Percentiles rank a stretch among this genome's conserved stretches.
Conservation (phyloP, 108 stramenopile species). For the Schizochytrium sp. region DNA sequence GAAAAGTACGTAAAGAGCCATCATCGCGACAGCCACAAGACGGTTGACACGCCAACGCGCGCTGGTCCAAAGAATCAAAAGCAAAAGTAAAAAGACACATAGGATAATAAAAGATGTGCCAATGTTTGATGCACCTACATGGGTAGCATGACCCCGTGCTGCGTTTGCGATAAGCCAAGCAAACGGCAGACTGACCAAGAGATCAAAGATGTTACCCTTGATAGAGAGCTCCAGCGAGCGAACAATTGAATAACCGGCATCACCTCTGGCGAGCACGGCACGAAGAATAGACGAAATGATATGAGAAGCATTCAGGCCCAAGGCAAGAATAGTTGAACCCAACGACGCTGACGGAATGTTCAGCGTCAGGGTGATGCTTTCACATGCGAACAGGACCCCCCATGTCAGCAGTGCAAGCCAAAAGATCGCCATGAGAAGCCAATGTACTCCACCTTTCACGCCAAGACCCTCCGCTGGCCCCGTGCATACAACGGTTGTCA, state of each 20-base stretch:
- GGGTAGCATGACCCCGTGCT: background rate
- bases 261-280: background rate
- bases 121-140: constrained; percentile 18
- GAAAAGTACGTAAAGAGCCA: background rate
- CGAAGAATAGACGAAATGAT: constrained; percentile 6
- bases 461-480: background rate
- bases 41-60: background rate
- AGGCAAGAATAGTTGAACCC: constrained; percentile 20
- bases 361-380: constrained; percentile 35
- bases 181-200: constrained; percentile 51
- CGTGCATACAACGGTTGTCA: constrained; percentile 2
- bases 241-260: background rate
- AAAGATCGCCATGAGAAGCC: background rate
- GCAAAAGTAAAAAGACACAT: background rate
- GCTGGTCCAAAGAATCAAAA: constrained; percentile 32
- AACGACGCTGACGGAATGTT: constrained; percentile 1
- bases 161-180: constrained; percentile 35
- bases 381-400: background rate
- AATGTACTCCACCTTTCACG: background rate
- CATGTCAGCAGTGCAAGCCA: constrained; percentile 26
- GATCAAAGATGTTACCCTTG: constrained; percentile 53
- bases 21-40: background rate
- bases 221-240: constrained; percentile 42
- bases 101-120: constrained; percentile 19
- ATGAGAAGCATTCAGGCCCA: constrained; percentile 10